Conservation (phyloP, 805 yeast genomes). For the Yarrowia osloensis region DNA sequence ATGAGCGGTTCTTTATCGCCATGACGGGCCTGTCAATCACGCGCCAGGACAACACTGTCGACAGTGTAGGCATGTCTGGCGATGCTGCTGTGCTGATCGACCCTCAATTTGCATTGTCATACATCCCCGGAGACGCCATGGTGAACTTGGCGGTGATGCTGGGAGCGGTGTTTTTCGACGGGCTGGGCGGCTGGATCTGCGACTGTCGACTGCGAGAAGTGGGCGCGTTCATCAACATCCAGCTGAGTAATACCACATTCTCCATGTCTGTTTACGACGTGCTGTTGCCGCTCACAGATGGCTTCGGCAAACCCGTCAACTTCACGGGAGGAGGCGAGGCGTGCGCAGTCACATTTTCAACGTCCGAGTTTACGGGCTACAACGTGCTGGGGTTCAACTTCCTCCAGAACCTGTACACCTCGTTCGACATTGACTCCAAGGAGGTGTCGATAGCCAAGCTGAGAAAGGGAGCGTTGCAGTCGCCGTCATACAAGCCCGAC, state of each 20-base stretch:
- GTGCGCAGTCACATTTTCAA: conserved; percentile 12
- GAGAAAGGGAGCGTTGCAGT: conserved; percentile 2
- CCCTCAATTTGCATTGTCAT: conserved; percentile 18
- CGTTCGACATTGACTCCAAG: not conserved
- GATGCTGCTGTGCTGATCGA: conserved; percentile 2
- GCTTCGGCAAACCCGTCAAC: conserved; percentile 1
- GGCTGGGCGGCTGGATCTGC: conserved; percentile 10
- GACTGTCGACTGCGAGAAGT: conserved; percentile 7
- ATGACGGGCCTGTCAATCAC: conserved; percentile 18
- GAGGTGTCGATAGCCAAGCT: conserved; percentile 17
- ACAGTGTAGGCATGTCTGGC: conserved; percentile 1
- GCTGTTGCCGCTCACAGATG: conserved; percentile 20
- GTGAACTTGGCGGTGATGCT: conserved; percentile 14
- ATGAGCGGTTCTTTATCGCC: not conserved
- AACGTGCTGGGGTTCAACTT: conserved; percentile 12
- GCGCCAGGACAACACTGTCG: conserved; percentile 1
- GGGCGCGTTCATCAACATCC: conserved; percentile 21
- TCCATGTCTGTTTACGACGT: conserved; percentile 26
- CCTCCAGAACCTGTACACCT: conserved; percentile 3
- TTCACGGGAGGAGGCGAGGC: conserved; percentile 26
- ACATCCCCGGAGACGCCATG: conserved; percentile 11
- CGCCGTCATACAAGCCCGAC: not conserved
- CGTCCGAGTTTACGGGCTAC: conserved; percentile 15
- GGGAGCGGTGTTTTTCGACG: conserved; percentile 19
- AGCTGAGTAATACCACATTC: conserved; percentile 10